Base-by-base conservation (phyloP, 2,329 filamentous ascomycete genomes). In the Proliferodiscus dingleyae region DNA sequence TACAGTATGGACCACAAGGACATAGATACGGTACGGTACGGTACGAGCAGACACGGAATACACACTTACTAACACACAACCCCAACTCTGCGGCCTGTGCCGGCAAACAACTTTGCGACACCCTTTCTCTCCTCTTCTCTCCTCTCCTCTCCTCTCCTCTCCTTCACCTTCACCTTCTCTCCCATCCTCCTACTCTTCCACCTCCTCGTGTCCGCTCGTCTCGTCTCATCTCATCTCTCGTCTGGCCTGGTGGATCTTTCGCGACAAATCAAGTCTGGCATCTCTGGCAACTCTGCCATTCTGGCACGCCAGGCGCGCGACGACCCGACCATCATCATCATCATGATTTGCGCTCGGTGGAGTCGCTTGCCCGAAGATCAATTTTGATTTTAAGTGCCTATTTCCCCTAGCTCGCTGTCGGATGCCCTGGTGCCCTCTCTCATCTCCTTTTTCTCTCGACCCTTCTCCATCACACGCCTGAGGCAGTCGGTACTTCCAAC, bases 371-470 rank as follows among this genome's bases (percentile, higher is more conserved):
- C 33, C 34, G 23, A 37, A 19, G 18, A 21, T 37, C 11, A 21
- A 24, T 22, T 33, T 23, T 11, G 39, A 41, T 34, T 41, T n/a
- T n/a, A n/a, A 41, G 34, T 22, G 39, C 28, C 39, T 39, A 15
- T 39, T 41, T 30, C 26, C 28, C 15, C 37, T 51, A 48, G 49
- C 19, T 30, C 32, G 40, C 23, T 28, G 24, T 30, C 41, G 11
- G 9, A 43, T 47, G 33, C 44, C 47, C 50, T 34, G 16, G 16
- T 38, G n/a, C n/a, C n/a, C 24, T 26, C 24, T 6, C 43, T 50
- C 50, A 50, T 52, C 50, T 50, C 50, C 45, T 50, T 50, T 47
- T 45, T 30, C 24, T 26, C 24, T 26, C 24, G 11, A 11, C 6
- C 24, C 24, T 11, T 26, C 24, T n/a, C n/a, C n/a, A n/a, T n/a